phyloP scores from a whole-genome alignment of 805 yeast genomes.

The Ogataea thermomethanolica region DNA sequence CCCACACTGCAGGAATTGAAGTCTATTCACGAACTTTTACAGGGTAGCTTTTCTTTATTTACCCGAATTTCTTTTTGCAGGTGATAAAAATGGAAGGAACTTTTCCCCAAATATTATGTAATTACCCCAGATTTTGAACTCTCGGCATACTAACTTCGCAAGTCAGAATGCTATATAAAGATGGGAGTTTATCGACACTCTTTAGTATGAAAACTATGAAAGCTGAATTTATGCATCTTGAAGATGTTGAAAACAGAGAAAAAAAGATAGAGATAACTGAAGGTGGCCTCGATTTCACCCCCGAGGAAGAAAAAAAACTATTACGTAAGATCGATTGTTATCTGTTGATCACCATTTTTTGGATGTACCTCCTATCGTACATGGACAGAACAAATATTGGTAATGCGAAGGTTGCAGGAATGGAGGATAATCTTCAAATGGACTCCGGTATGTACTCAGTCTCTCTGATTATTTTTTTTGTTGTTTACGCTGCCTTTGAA shows the following conservation, averaged over 20 bases:
- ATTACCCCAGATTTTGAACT: too few relatives aligned
- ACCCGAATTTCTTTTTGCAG: too few relatives aligned
- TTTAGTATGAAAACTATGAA: neutral
- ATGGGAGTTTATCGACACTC: too few relatives aligned
- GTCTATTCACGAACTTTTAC: too few relatives aligned
- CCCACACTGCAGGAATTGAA: neutral
- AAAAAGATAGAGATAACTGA: slow-evolving; percentile 7
- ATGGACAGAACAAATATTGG: slow-evolving; percentile 56
- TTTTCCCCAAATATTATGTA: too few relatives aligned
- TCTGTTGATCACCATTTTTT: slow-evolving; percentile 16
- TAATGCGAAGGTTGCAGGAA: slow-evolving; percentile 15
- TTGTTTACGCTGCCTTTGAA: slow-evolving; percentile 40
- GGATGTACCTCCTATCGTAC: slow-evolving; percentile 43
- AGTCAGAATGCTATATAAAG: too few relatives aligned
- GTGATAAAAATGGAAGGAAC: too few relatives aligned
- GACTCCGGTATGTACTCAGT: slow-evolving; percentile 24
- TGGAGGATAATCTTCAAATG: slow-evolving; percentile 9
- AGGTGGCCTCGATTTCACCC: slow-evolving; percentile 14
- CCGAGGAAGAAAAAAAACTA: slow-evolving; percentile 17
- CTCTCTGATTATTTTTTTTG: slow-evolving; percentile 47
- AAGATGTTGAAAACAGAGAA: slow-evolving; percentile 7
- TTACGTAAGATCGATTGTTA: slow-evolving; percentile 17
- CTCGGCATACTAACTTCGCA: too few relatives aligned
- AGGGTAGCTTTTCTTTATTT: too few relatives aligned
- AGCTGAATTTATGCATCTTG: slow-evolving; percentile 4